Conservation (phyloP, 257 asterid species). For the Plectranthus barbatus region DNA sequence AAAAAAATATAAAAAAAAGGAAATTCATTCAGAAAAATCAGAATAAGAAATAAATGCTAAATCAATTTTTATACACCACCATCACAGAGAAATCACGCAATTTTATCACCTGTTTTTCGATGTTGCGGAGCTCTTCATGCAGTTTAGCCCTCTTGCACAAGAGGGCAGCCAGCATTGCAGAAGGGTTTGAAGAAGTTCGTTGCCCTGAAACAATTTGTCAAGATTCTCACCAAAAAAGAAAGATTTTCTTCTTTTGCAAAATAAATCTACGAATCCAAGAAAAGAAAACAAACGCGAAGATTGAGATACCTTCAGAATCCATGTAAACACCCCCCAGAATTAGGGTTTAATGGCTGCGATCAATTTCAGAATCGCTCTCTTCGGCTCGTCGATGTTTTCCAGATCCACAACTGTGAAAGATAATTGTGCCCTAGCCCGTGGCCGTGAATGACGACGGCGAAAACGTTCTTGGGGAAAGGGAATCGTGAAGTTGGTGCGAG, state of each 20-base stretch:
- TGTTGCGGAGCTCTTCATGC: conserved; percentile 79
- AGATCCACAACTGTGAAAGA: conserved; percentile 14
- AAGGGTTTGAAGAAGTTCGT: conserved; percentile 65
- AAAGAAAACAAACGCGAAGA: not conserved
- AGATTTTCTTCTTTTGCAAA: not conserved
- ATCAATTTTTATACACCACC: not conserved
- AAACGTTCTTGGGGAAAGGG: too few species aligned
- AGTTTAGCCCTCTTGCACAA: conserved; percentile 72
- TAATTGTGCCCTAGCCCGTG: too few species aligned
- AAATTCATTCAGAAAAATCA: not conserved
- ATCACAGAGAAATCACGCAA: not conserved
- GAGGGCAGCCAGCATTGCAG: conserved; percentile 60
- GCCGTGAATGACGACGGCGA: too few species aligned
- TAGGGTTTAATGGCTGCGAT: conserved; percentile 6
- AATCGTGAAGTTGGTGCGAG: too few species aligned
- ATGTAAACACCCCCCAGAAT: conserved; percentile 24
- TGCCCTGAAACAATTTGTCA: conserved; percentile 47
- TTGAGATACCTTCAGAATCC: conserved; percentile 68
- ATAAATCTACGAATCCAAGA: not conserved
- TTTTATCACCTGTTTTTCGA: conserved; percentile 75
- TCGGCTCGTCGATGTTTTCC: not conserved
- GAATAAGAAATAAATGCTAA: not conserved
- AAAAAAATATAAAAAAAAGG: too few species aligned
- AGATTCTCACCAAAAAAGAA: not conserved
- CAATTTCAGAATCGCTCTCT: not conserved